Evolutionary conservation across 1,284 basidiomycete species (phyloP).

Genomic region (Trichosporon coremiiforme): DNA sequence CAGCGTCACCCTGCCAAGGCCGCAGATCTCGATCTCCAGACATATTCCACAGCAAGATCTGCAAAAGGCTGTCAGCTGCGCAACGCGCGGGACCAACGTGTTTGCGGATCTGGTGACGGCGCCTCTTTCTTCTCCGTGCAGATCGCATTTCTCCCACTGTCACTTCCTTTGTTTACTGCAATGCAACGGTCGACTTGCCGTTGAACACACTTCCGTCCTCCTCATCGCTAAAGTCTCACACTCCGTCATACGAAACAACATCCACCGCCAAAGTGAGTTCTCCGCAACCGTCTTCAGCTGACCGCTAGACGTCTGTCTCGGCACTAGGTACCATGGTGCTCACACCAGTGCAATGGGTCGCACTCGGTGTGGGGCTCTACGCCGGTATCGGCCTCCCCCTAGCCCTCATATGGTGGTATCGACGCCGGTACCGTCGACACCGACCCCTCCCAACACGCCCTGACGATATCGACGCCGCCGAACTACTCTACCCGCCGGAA

Average conservation of each 20-base stretch:
- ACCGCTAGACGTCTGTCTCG: too few relatives aligned
- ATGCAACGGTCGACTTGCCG: too few relatives aligned
- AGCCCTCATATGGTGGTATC: not conserved
- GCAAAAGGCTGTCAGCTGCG: not conserved
- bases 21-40: not conserved
- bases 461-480: not conserved
- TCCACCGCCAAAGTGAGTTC: not conserved
- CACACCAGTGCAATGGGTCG: not conserved
- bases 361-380: not conserved
- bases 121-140: not conserved
- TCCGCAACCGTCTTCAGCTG: too few relatives aligned
- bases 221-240: not conserved
- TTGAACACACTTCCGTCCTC: not conserved
- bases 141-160: not conserved
- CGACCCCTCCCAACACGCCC: not conserved
- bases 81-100: not conserved
- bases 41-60: not conserved
- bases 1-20: too few relatives aligned
- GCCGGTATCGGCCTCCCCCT: not conserved
- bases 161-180: not conserved
- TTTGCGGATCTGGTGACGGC: not conserved
- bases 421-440: not conserved
- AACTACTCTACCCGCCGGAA: not conserved
- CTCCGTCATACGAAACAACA: not conserved
- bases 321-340: not conserved